A percentile compares a stretch with the other conserved stretches of the same genome.
phyloP scores from a whole-genome alignment of 2,329 filamentous ascomycete species.

The Nothomitra cinnamomea region DNA sequence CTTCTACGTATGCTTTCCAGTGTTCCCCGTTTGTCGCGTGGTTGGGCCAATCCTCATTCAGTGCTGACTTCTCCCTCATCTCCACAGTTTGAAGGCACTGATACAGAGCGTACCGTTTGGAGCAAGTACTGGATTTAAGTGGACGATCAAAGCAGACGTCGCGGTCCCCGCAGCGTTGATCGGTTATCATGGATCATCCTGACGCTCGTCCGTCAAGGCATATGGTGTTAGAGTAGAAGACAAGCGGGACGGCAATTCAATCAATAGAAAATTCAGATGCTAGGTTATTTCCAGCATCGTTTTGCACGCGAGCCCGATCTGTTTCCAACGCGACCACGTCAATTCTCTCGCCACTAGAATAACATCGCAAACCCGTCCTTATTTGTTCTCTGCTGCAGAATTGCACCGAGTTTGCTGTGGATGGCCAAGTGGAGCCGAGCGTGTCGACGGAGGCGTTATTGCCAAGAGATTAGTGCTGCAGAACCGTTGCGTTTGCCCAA shows the following conservation, averaged over 20 bases:
- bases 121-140: conserved; percentile 54
- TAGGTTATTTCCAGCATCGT: background rate
- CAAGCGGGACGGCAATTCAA: background rate
- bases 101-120: conserved; percentile 56
- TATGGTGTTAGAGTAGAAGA: background rate
- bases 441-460: background rate
- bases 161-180: background rate
- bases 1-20: conserved; percentile 39
- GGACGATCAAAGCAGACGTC: background rate
- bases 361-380: background rate
- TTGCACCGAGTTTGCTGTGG: no score
- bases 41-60: background rate
- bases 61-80: background rate
- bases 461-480: background rate
- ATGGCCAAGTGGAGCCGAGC: no score
- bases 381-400: background rate
- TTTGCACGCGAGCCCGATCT: background rate
- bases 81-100: conserved; percentile 46
- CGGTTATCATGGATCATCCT: no score
- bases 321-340: background rate
- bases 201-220: no score
- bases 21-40: background rate
- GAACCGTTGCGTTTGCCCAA: background rate
- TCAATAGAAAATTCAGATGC: background rate
- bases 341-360: background rate